These are phyloP conservation scores for Solanum bulbocastanum DNA, from an alignment of 257 asterid genomes.

Conservation along the genomic window DNA sequence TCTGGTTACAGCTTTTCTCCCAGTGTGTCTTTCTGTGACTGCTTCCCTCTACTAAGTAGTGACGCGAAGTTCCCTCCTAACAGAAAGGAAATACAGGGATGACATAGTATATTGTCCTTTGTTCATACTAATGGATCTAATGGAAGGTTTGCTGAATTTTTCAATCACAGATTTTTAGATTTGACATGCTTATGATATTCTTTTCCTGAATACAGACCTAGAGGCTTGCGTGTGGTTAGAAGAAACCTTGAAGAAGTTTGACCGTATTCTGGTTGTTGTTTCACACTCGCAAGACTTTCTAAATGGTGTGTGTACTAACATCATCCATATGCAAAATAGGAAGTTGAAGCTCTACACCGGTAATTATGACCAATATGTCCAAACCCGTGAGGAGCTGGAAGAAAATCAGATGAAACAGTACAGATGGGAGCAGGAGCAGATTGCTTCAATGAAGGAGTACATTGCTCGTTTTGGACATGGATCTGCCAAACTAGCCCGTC, in stretches of 20 bases:
- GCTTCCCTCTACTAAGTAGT: neutral
- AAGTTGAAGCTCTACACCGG: constrained; percentile 75
- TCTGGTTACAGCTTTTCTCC: neutral
- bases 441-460: constrained; percentile 90
- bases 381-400: constrained; percentile 89
- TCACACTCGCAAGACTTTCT: constrained; percentile 97
- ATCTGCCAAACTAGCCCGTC: constrained; percentile 97
- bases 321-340: constrained; percentile 93
- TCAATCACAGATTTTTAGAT: neutral
- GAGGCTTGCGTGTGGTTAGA: constrained; percentile 99
- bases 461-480: constrained; percentile 99
- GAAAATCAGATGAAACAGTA: constrained; percentile 98
- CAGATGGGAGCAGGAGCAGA: constrained; percentile 99
- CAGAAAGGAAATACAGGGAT: neutral
- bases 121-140: neutral
- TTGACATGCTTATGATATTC: neutral
- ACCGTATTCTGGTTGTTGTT: constrained; percentile 84
- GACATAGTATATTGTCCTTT: neutral
- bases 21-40: neutral
- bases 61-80: neutral
- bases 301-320: constrained; percentile 95
- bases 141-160: neutral
- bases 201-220: constrained; percentile 39
- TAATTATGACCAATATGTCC: constrained; percentile 83
- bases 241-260: constrained; percentile 81